Conservation (phyloP, 2,329 filamentous ascomycete genomes). For the Microthyrium microscopicum region DNA sequence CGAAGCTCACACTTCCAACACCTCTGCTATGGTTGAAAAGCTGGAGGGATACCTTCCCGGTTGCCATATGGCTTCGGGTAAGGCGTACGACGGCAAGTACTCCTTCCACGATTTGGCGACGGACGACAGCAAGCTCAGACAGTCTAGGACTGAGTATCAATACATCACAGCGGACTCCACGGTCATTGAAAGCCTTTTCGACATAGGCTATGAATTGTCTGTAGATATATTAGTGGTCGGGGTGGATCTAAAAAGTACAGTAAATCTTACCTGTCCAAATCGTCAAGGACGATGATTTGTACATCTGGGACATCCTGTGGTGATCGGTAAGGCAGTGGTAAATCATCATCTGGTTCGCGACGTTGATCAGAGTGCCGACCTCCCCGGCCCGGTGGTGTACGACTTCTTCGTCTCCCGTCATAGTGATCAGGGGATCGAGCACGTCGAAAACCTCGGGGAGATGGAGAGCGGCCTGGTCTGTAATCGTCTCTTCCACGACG, state of each 20-base stretch:
- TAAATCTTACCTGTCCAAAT: slow-evolving; percentile 39
- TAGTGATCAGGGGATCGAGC: slow-evolving; percentile 33
- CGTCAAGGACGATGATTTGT: slow-evolving; percentile 67
- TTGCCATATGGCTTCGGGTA: slow-evolving; percentile 49
- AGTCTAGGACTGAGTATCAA: slow-evolving; percentile 66
- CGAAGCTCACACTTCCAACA: slow-evolving; percentile 61
- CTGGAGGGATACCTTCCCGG: slow-evolving; percentile 62
- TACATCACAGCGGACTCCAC: slow-evolving; percentile 58
- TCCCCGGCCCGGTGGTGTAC: neutral
- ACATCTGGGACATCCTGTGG: slow-evolving; percentile 72
- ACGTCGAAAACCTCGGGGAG: slow-evolving; percentile 17
- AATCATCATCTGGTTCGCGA: slow-evolving; percentile 39
- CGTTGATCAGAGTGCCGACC: neutral
- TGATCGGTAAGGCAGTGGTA: slow-evolving; percentile 58
- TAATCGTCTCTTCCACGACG: slow-evolving; percentile 17
- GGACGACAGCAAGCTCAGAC: slow-evolving; percentile 61
- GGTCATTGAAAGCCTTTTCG: slow-evolving; percentile 55
- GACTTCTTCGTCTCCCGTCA: slow-evolving; percentile 33
- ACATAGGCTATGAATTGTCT: slow-evolving; percentile 72
- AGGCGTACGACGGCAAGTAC: slow-evolving; percentile 73
- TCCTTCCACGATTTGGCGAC: slow-evolving; percentile 73
- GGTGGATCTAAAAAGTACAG: slow-evolving; percentile 8
- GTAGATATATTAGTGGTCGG: slow-evolving; percentile 6
- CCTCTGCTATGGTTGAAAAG: slow-evolving; percentile 69
- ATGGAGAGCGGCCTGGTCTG: slow-evolving; percentile 18